These are phyloP conservation scores for Sporobolomyces phaffii DNA, from an alignment of 768 basidiomycete species.

Conservation along the genomic window DNA sequence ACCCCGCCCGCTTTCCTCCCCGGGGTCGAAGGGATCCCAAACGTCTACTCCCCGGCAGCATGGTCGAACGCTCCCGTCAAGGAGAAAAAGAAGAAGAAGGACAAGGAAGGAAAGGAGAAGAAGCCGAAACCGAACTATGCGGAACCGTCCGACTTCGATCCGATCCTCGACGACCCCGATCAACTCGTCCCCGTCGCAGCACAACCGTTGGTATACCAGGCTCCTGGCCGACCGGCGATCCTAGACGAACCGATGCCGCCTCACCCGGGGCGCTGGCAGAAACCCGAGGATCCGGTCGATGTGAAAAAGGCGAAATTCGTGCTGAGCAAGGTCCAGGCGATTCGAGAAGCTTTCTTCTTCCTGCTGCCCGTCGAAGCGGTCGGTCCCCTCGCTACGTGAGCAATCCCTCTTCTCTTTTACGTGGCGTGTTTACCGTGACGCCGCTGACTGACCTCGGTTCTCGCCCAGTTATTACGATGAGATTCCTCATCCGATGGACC, in stretches of 20 bases:
- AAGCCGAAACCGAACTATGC: constrained; percentile 39
- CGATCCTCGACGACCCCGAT: constrained; percentile 35
- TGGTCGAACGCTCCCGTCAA: constrained; percentile 32
- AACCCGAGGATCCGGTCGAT: constrained; percentile 54
- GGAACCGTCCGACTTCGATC: constrained; percentile 39
- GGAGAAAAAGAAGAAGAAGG: constrained; percentile 44
- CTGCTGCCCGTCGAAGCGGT: constrained; percentile 74
- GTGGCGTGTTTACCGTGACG: no score
- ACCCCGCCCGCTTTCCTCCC: constrained; percentile 44
- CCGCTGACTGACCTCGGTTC: not conserved
- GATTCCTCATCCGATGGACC: constrained; percentile 87
- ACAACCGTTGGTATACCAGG: constrained; percentile 2
- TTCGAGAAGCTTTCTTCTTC: constrained; percentile 70
- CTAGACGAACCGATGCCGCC: constrained; percentile 27
- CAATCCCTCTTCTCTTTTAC: not conserved
- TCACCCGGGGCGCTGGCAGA: constrained; percentile 12
- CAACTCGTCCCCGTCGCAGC: constrained; percentile 43
- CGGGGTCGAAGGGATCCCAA: constrained; percentile 41
- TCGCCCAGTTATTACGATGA: constrained; percentile 74
- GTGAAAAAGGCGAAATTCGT: constrained; percentile 77
- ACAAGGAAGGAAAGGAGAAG: constrained; percentile 37
- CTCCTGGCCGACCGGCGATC: constrained; percentile 22
- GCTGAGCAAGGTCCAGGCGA: constrained; percentile 56
- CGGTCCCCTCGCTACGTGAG: constrained; percentile 83
- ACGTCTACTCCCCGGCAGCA: constrained; percentile 21